These are phyloP conservation scores for Keithomyces neogunnii DNA, from an alignment of 2,329 filamentous ascomycete genomes.

Conservation along the genomic window DNA sequence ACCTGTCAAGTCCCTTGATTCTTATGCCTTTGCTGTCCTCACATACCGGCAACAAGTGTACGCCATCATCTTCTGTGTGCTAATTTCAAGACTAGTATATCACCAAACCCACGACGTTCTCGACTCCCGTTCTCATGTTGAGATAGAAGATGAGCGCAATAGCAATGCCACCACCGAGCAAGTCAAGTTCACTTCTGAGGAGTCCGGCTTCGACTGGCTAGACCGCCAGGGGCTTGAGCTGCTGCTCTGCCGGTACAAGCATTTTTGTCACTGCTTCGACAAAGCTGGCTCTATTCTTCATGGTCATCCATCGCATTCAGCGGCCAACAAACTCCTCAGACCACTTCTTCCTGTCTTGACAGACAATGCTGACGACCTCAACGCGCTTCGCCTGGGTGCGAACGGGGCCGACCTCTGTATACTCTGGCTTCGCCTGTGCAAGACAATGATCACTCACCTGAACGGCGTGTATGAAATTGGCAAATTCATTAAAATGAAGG, in stretches of 20 bases:
- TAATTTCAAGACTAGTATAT: conserved; percentile 1
- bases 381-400: conserved; percentile 7
- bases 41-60: too few species aligned
- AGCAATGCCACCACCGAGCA: conserved; percentile 18
- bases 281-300: conserved; percentile 13
- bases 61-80: not conserved
- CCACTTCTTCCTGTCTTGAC: conserved; percentile 14
- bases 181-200: conserved; percentile 14
- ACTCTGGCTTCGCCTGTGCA: conserved; percentile 13
- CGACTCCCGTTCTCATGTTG: conserved; percentile 15
- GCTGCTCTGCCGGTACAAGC: conserved; percentile 15
- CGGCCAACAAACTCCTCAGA: conserved; percentile 17
- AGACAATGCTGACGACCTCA: conserved; percentile 13
- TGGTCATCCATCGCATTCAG: conserved; percentile 10
- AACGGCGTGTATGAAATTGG: conserved; percentile 19
- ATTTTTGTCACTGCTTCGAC: conserved; percentile 14
- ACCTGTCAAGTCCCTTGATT: not conserved
- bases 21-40: too few species aligned
- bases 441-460: conserved; percentile 12
- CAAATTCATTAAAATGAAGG: conserved; percentile 17
- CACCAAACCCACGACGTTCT: conserved; percentile 16
- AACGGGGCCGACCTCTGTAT: conserved; percentile 13
- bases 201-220: conserved; percentile 16
- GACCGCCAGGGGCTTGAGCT: conserved; percentile 14
- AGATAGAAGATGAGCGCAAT: not conserved